Conservation (phyloP, 306 rosid species). For the Prunus kanzakura region DNA sequence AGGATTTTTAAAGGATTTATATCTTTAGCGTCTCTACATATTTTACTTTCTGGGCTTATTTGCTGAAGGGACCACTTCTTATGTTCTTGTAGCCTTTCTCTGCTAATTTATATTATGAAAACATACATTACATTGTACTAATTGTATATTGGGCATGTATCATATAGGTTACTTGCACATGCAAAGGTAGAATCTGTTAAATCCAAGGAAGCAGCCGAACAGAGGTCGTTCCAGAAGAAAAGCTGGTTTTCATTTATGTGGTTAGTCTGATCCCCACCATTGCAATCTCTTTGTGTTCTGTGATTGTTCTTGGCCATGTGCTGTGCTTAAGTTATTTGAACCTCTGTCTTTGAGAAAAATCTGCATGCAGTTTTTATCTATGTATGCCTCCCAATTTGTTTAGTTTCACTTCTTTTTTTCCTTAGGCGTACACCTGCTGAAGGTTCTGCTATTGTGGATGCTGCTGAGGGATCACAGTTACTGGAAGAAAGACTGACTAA, state of each 20-base stretch:
- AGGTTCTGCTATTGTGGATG: slow-evolving; percentile 48
- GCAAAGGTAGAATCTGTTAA: slow-evolving; percentile 92
- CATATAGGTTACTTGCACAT: slow-evolving; percentile 82
- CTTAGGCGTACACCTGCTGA: slow-evolving; percentile 56
- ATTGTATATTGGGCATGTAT: slow-evolving; percentile 21
- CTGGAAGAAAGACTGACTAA: slow-evolving; percentile 71
- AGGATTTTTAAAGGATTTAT: neutral
- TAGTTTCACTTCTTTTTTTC: slow-evolving; percentile 9
- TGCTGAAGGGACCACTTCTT: neutral
- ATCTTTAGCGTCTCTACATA: neutral
- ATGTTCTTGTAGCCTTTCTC: neutral
- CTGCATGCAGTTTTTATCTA: slow-evolving; percentile 7
- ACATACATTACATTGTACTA: neutral
- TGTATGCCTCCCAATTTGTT: slow-evolving; percentile 8
- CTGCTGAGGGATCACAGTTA: slow-evolving; percentile 50
- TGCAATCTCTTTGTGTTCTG: neutral
- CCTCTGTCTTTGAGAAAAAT: neutral
- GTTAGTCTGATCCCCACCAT: slow-evolving; percentile 38
- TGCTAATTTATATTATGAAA: neutral
- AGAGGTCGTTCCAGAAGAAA: slow-evolving; percentile 56
- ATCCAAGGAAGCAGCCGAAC: slow-evolving; percentile 90
- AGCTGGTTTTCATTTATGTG: slow-evolving; percentile 90
- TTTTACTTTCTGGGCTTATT: neutral
- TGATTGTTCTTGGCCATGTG: slow-evolving; percentile 5
- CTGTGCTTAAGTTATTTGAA: slow-evolving; percentile 15